Evolutionary conservation across 495 filamentous ascomycete species (phyloP).

Genomic region (Neurospora hispaniola): DNA sequence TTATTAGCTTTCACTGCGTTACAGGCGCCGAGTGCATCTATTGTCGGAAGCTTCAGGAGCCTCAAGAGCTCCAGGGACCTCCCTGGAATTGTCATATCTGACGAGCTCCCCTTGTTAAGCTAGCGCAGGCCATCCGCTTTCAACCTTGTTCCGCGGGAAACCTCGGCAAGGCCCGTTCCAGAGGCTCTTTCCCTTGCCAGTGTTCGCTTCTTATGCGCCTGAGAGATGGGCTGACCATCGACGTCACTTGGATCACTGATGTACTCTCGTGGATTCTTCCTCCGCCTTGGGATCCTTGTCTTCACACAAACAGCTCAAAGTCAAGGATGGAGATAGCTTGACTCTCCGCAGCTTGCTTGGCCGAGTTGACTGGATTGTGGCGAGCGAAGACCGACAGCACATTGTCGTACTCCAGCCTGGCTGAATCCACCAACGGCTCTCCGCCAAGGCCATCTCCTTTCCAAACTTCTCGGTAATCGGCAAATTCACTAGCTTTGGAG

Average conservation of each 20-base stretch:
- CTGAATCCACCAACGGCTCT: constrained; percentile 30
- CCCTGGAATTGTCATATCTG: not conserved
- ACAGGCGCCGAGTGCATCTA: not conserved
- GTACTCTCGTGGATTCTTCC: not conserved
- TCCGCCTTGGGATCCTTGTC: not conserved
- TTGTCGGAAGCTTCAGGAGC: not conserved
- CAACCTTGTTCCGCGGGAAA: not conserved
- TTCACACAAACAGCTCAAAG: constrained; percentile 17
- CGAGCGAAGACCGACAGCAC: constrained; percentile 29
- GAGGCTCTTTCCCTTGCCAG: not conserved
- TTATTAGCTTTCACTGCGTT: not conserved
- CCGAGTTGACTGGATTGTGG: constrained; percentile 1
- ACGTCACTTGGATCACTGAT: not conserved
- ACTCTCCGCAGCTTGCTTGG: constrained; percentile 1
- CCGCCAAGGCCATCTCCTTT: constrained; percentile 18
- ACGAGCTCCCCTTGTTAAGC: not conserved
- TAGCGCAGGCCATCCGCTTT: not conserved
- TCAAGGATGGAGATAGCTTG: constrained; percentile 26
- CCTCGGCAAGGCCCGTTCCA: not conserved
- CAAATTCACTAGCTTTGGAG: constrained; percentile 15
- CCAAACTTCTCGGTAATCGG: constrained; percentile 26
- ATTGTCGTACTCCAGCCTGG: constrained; percentile 23
- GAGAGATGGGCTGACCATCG: not conserved
- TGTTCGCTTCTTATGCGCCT: not conserved
- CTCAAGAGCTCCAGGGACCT: not conserved